Percentiles rank a stretch among this genome's conserved stretches.
Evolutionary conservation across 2,329 filamentous ascomycete genomes (phyloP).

Genomic region (Pseudocercospora vitis): DNA sequence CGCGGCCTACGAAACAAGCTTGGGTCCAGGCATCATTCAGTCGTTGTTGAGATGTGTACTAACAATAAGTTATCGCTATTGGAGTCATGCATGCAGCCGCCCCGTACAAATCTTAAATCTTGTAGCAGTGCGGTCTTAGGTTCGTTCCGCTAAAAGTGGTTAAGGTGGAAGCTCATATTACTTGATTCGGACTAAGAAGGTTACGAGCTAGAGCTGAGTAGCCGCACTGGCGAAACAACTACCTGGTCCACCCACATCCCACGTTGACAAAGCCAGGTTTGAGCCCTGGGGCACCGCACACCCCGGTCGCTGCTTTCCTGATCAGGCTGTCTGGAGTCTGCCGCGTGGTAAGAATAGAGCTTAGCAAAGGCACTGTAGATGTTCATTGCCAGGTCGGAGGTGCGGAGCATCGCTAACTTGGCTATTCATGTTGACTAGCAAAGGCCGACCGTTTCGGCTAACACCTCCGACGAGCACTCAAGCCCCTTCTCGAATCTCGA

Average conservation of each 20-base stretch:
- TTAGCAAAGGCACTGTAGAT: background rate
- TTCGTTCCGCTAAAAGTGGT: conserved; percentile 6
- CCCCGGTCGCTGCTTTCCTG: no score
- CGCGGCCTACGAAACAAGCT: conserved; percentile 3
- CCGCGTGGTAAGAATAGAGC: background rate
- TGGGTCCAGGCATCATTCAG: background rate
- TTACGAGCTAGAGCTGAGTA: conserved; percentile 4
- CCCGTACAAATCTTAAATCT: conserved; percentile 7
- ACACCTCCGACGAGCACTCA: background rate
- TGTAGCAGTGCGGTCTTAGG: conserved; percentile 12
- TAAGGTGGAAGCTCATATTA: conserved; percentile 9
- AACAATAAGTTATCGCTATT: conserved; percentile 7
- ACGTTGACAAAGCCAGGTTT: background rate
- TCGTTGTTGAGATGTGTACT: conserved; percentile 11
- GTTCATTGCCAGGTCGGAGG: background rate
- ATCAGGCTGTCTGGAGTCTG: background rate
- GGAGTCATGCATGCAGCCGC: conserved; percentile 8
- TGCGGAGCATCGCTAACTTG: background rate
- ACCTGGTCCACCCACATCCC: background rate
- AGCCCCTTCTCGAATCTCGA: background rate
- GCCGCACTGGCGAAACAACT: conserved; percentile 2
- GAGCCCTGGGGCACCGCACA: background rate
- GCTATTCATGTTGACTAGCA: conserved; percentile 1
- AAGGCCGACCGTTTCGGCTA: background rate
- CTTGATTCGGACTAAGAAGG: conserved; percentile 8